Percentiles rank a stretch among this genome's conserved stretches.
Evolutionary conservation across 768 basidiomycete species (phyloP).

Genomic region (Boletus barrowsii): DNA sequence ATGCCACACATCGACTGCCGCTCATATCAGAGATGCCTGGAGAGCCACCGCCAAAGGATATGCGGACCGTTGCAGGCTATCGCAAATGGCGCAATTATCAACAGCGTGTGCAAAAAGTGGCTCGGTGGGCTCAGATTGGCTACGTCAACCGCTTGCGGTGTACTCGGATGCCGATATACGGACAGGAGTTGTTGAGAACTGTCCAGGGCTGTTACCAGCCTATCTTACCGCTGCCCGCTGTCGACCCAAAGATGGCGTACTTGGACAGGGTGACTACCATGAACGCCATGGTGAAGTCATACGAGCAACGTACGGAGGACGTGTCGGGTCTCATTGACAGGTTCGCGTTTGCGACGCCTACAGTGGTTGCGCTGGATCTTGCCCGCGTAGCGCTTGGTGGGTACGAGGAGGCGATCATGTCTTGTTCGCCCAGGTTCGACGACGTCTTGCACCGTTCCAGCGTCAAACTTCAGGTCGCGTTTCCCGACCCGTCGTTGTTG

Average conservation of each 20-base stretch:
- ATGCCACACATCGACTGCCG: constrained; percentile 56
- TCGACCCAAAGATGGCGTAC: constrained; percentile 38
- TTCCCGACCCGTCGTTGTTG: constrained; percentile 83
- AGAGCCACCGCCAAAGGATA: constrained; percentile 70
- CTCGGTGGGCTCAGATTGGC: constrained; percentile 66
- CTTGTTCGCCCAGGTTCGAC: constrained; percentile 55
- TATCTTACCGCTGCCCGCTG: constrained; percentile 49
- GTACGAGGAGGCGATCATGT: constrained; percentile 24
- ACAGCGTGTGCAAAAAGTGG: constrained; percentile 47
- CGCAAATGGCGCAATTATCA: constrained; percentile 47
- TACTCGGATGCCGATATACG: constrained; percentile 40
- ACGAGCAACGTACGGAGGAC: constrained; percentile 52
- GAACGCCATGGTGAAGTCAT: constrained; percentile 60
- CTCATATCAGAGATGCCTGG: constrained; percentile 52
- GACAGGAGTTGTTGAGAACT: constrained; percentile 44
- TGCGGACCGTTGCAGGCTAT: constrained; percentile 73
- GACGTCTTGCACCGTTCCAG: constrained; percentile 63
- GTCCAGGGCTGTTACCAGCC: constrained; percentile 39
- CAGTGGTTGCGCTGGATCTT: constrained; percentile 73
- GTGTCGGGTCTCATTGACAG: constrained; percentile 53
- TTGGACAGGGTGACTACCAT: constrained; percentile 42
- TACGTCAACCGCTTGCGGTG: constrained; percentile 78
- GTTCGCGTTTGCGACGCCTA: constrained; percentile 81
- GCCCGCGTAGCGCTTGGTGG: constrained; percentile 59
- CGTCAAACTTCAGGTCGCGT: constrained; percentile 89